Evolutionary conservation across 352 stramenopile genomes (phyloP), one percentile per base, ranked within the genome.

Genomic region (Phytophthora hybrid): DNA sequence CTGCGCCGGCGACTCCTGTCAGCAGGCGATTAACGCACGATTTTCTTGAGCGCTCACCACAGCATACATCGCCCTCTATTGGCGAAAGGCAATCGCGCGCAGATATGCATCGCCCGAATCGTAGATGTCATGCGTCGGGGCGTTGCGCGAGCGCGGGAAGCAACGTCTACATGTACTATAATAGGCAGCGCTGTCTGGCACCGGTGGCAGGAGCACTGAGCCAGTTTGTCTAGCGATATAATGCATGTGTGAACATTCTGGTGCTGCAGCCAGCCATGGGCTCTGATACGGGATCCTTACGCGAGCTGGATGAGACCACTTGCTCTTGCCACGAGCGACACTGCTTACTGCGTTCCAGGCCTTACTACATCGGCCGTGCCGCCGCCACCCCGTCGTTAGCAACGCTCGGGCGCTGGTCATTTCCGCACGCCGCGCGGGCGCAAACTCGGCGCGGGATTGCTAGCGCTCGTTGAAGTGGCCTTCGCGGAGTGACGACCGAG

Each of bases 11-110:
- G 37, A 65, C 46, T 64, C 49, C 21, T 65, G 58, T 53, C 55
- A 71, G 53, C 41, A 32, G 18, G 21, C 37, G 63, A 72, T 68
- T 66, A 72, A 76, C 34, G 52, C 34, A 14, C 4, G 41, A 49
- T 49, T 49, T 49, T 18, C 14, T 49, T 49, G 41, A 47, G 16
- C 21, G 54, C 18, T 8, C n/a, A 31, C 13, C 47, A 5, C 47
- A 16, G 9, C 47, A 11, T 54, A 5, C 41, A 49, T 21, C 41
- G 14, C 41, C 11, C 41, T 19, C 14, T 19, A 3, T 14, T 1
- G 13, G 41, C 4, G 16, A 49, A 14, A 9, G 8, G n/a, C 34
- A 13, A 9, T 9, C 41, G 13, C 16, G 14, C 52, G n/a, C 23
- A 10, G 52, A 58, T 14, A 37, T 39, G 52, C 52, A 58, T 18